Evolutionary conservation across 176 grass and related monocot genomes (phyloP), one percentile per base, ranked within the genome.

Genomic region (Lolium rigidum): DNA sequence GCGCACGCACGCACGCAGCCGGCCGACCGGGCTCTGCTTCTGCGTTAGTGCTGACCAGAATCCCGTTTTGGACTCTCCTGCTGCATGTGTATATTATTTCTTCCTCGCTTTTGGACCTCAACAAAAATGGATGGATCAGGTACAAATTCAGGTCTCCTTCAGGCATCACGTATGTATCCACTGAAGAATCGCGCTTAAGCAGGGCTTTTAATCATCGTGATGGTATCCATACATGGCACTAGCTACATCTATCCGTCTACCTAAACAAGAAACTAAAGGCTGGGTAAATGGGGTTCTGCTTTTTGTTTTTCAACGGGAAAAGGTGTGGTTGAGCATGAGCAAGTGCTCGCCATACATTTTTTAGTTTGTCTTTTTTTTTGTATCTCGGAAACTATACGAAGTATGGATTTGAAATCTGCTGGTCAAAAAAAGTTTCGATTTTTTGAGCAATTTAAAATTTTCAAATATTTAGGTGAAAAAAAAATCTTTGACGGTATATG

Each of bases 41-140:
- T 69, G 88, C 44, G 59, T 81, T 74, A 38, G 65, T 90, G 80
- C 62, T 26, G 47, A 68, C 67, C 31, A 3, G 84, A 86, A 64
- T 38, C 6, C 12, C 56, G 28, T 55, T 77, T 54, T 21, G 46
- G 54, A 64, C 41, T 44, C 54, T 62, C 13, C 2, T 25, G 44
- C 10, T 20, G 46, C 6, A 2, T 24, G 58, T 52, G 16, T 68
- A 16, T n/a, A n/a, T n/a, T n/a, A n/a, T 15, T 67, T 46, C n/a
- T 47, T 47, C 24, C 44, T 8, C 22, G 46, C 70, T 74, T 74
- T 60, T 60, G 57, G 57, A 60, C 20, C 57, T 22, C 56, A 10
- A 44, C 5, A 71, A 20, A 67, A 87, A 62, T 38, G 11, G 25
- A 59, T 51, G 54, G 74, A 72, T 84, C 81, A 62, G 28, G 70